Evolutionary conservation across 805 yeast genomes (phyloP), one percentile per base, ranked within the genome.

Genomic region (Metschnikowia lachancei): DNA sequence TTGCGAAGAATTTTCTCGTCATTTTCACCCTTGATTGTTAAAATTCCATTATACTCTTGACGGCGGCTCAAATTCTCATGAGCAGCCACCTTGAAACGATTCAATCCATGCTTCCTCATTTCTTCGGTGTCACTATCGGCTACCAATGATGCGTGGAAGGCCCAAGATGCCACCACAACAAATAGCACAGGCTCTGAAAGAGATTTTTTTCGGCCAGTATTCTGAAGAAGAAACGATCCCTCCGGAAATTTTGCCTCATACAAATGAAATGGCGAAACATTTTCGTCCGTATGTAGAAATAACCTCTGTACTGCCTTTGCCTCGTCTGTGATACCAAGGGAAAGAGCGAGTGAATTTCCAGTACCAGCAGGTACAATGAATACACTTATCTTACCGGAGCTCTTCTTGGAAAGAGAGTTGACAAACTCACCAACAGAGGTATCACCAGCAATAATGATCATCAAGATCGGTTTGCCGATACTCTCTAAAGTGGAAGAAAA

Each of bases 131-230:
- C 92, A 43, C 91, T 80, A 46, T 85, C 85, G 26, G 91, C 91
- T 1, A 91, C 90, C 41, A 91, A 64, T 3, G 90, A 79, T 2
- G 97, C 89, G 64, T 91, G 97, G 52, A 89, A 78, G 0, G 85
- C 95, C 87, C 95, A 82, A 0, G 96, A 86, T 0, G 81, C 72
- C 9, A 90, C 95, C 2, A 87, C 87, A 14, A 77, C 49, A 58
- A 82, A 71, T 43, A 59, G 55, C n/a, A 65, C 50, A 7, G 66
- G 62, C 14, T 42, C 39, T 1, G 46, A 41, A 3, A 59, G 41
- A 7, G 46, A 47, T 5, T 33, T 36, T 1, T 39, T 46, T 28
- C 49, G 50, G 7, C 60, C 62, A 26, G 61, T 61, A 30, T 56
- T 58, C 1, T 54, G 46, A 20, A 59, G 44, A 36, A 53, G 44